A percentile compares a stretch with the other conserved stretches of the same genome.
phyloP scores from a whole-genome alignment of 2,329 filamentous ascomycete genomes.

The Fusarium tanahbumbuense region DNA sequence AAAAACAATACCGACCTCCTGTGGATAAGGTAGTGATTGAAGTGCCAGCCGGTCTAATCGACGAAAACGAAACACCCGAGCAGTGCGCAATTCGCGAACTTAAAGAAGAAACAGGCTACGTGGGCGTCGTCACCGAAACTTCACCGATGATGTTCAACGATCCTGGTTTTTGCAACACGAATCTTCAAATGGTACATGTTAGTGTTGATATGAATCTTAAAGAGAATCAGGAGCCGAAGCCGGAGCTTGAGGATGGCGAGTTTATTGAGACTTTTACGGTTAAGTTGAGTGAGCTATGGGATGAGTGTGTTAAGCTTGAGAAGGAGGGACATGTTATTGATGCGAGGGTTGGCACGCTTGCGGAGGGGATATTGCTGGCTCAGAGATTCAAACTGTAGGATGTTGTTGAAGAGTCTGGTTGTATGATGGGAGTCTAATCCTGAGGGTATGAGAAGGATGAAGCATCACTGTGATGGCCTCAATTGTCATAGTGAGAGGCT shows the following conservation, averaged over 20 bases:
- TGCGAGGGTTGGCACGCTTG: conserved; percentile 79
- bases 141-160: conserved; percentile 76
- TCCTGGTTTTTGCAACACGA: conserved; percentile 75
- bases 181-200: conserved; percentile 77
- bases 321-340: conserved; percentile 81
- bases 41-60: conserved; percentile 72
- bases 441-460: background rate
- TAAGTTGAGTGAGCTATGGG: conserved; percentile 72
- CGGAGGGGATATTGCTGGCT: conserved; percentile 81
- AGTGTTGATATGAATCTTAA: conserved; percentile 75
- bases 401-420: background rate
- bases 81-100: conserved; percentile 72
- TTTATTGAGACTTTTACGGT: conserved; percentile 84
- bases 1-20: conserved; percentile 75
- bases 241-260: conserved; percentile 80
- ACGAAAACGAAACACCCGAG: conserved; percentile 70
- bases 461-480: background rate
- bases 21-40: conserved; percentile 70
- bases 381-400: conserved; percentile 62
- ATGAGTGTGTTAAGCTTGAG: conserved; percentile 74
- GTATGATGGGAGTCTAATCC: background rate
- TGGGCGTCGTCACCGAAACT: conserved; percentile 66
- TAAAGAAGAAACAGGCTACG: conserved; percentile 74
- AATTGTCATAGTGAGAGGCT: background rate
- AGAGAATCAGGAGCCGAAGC: conserved; percentile 75